Percentiles rank a stretch among this genome's conserved stretches.
Evolutionary conservation across 176 grass and related monocot genomes (phyloP).

Genomic region (Aegilops umbellulata): DNA sequence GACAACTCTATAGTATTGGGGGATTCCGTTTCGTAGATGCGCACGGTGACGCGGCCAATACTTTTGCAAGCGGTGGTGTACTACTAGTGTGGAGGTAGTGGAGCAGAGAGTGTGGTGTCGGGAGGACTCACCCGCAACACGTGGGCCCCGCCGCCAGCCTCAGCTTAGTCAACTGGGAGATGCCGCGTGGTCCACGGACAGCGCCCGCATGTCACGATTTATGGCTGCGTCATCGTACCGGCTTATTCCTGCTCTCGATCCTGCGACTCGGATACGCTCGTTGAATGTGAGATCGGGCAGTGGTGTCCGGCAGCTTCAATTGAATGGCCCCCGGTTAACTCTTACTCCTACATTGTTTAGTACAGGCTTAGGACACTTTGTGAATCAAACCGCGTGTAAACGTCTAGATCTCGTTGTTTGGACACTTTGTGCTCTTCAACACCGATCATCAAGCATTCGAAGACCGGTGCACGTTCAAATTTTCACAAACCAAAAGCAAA

Average conservation of each 20-base stretch:
- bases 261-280: background rate
- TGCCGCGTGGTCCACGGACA: conserved; percentile 33
- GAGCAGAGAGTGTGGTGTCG: background rate
- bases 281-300: background rate
- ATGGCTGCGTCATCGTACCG: background rate
- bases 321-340: background rate
- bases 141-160: background rate
- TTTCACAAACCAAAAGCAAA: too few relatives aligned
- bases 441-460: too few relatives aligned
- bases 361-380: background rate
- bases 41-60: background rate
- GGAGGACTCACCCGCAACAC: background rate
- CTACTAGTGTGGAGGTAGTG: background rate
- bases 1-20: background rate
- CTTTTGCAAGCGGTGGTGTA: background rate
- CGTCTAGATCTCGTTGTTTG: too few relatives aligned
- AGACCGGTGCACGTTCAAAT: too few relatives aligned
- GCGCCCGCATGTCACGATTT: conserved; percentile 20
- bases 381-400: too few relatives aligned
- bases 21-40: background rate
- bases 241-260: background rate
- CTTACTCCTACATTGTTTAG: background rate
- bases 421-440: too few relatives aligned
- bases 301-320: background rate
- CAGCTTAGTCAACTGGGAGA: background rate